Evolutionary conservation across 106 monocot genomes (phyloP).

Genomic region (Allium fistulosum): DNA sequence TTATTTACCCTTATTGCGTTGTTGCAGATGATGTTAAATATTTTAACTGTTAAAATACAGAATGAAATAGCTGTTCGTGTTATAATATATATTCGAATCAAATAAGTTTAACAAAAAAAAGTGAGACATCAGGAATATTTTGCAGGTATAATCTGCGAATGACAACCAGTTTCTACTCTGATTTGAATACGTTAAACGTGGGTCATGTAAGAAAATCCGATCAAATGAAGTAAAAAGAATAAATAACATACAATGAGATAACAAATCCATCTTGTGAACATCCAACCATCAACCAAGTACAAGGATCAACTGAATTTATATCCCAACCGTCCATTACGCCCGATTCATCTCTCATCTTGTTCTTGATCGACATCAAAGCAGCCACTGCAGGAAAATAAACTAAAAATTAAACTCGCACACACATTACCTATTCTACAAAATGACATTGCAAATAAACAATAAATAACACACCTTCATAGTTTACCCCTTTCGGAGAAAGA

Average conservation of each 20-base stretch:
- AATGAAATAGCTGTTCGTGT: too few species aligned
- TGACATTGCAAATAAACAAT: background rate
- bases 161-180: too few species aligned
- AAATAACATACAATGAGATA: constrained; percentile 50
- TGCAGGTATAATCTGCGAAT: too few species aligned
- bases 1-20: background rate
- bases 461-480: constrained; percentile 62
- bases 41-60: too few species aligned
- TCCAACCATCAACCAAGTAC: constrained; percentile 94
- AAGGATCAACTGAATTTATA: constrained; percentile 94
- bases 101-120: too few species aligned
- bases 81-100: too few species aligned
- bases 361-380: constrained; percentile 89
- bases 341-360: constrained; percentile 57
- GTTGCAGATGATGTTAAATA: too few species aligned
- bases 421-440: background rate
- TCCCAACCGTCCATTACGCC: constrained; percentile 88
- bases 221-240: background rate
- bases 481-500: constrained; percentile 84
- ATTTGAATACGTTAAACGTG: too few species aligned
- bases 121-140: too few species aligned
- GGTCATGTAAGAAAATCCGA: background rate
- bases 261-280: constrained; percentile 89
- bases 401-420: background rate
- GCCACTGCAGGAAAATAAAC: constrained; percentile 42